A percentile compares a stretch with the other conserved stretches of the same genome.
phyloP scores from a whole-genome alignment of 768 basidiomycete genomes.

The Piloderma croceum region DNA sequence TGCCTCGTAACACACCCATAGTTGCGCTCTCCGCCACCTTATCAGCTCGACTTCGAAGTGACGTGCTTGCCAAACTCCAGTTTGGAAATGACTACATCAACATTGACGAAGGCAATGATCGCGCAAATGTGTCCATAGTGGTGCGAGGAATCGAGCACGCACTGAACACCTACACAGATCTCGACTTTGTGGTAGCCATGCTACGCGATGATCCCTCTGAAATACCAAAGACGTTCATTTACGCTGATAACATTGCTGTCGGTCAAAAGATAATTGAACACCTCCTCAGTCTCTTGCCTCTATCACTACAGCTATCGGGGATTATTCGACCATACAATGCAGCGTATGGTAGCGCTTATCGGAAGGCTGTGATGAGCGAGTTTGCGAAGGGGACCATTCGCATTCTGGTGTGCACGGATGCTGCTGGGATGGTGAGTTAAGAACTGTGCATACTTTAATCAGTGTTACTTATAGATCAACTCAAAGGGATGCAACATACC shows the following conservation, averaged over 20 bases:
- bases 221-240: slow-evolving; percentile 25
- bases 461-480: not conserved
- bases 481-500: slow-evolving; percentile 17
- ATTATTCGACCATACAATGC: slow-evolving; percentile 27
- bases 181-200: slow-evolving; percentile 27
- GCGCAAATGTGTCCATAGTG: slow-evolving; percentile 28
- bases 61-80: slow-evolving; percentile 25
- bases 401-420: slow-evolving; percentile 32
- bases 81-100: slow-evolving; percentile 15
- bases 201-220: slow-evolving; percentile 6
- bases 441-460: not conserved
- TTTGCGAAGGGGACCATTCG: slow-evolving; percentile 23
- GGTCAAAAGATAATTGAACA: slow-evolving; percentile 23
- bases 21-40: slow-evolving; percentile 33
- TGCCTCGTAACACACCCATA: slow-evolving; percentile 24
- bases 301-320: slow-evolving; percentile 7
- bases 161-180: slow-evolving; percentile 27
- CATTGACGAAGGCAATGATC: slow-evolving; percentile 29
- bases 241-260: slow-evolving; percentile 23
- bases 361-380: slow-evolving; percentile 16
- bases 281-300: slow-evolving; percentile 13
- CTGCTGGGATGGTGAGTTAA: slow-evolving; percentile 29
- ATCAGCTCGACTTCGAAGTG: slow-evolving; percentile 17
- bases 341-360: slow-evolving; percentile 13
- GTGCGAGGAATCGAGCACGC: slow-evolving; percentile 30